Conservation (phyloP, 1,284 basidiomycete species). For the Coniferiporia weirii region DNA sequence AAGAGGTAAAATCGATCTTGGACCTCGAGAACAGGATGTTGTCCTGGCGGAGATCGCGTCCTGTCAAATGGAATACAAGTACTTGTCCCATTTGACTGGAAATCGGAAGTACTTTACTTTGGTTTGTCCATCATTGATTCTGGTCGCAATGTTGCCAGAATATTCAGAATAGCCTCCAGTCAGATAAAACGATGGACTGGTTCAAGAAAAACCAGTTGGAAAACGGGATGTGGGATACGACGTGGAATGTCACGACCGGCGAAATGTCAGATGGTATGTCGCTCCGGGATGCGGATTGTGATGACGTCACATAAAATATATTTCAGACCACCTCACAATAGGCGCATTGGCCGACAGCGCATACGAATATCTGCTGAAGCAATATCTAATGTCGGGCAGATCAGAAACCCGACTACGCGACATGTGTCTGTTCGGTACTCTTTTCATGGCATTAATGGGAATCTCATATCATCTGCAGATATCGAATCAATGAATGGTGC, state of each 20-base stretch:
- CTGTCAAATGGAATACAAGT: slow-evolving; percentile 54
- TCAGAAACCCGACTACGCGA: slow-evolving; percentile 53
- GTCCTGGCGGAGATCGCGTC: slow-evolving; percentile 52
- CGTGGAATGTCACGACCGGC: slow-evolving; percentile 21
- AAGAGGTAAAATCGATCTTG: slow-evolving; percentile 28
- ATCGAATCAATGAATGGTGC: slow-evolving; percentile 55
- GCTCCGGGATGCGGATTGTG: neutral
- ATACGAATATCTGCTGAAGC: slow-evolving; percentile 71
- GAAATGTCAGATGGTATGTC: slow-evolving; percentile 18
- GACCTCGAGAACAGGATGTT: slow-evolving; percentile 30
- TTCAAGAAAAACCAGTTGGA: slow-evolving; percentile 31
- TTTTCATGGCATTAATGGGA: neutral
- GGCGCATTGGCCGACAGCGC: slow-evolving; percentile 17
- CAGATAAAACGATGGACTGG: slow-evolving; percentile 41
- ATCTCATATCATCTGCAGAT: slow-evolving; percentile 37
- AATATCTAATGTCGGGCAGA: slow-evolving; percentile 58
- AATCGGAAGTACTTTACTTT: slow-evolving; percentile 41
- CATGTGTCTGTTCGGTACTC: slow-evolving; percentile 46
- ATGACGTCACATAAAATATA: neutral
- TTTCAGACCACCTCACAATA: slow-evolving; percentile 15
- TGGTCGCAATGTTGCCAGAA: neutral
- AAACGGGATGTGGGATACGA: slow-evolving; percentile 22
- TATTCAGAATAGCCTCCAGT: slow-evolving; percentile 10
- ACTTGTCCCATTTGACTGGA: slow-evolving; percentile 50
- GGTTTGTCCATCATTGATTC: slow-evolving; percentile 29